Base-by-base conservation (phyloP, 345 rosid species). In the Corymbia maculata region DNA sequence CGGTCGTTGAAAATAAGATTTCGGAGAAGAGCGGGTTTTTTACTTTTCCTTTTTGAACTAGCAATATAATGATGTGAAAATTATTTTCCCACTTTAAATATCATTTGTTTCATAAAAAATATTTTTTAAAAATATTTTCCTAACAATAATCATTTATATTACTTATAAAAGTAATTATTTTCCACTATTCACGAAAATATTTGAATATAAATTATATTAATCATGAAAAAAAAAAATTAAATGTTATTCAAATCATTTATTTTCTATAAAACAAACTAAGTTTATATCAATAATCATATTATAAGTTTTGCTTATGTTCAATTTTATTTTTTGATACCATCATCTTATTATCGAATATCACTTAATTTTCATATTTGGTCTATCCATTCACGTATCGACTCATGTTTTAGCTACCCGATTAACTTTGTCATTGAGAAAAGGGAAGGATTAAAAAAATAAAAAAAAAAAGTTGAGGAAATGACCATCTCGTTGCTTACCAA, bases 221-320 rank as follows among this genome's bases (percentile, higher is more conserved):
- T 61, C 0, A 28, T 3, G 13, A 10, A 59, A 36, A 36, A 36
- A 36, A 36, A 36, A 36, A 36, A 36, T 36, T 36, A 36, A 26
- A 4, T 26, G 19, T 21, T 53, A 10, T 59, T 5, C 10, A 26
- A 26, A 59, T 59, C 0, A 26, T 59, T 59, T 0, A 59, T 59
- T 66, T 30, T 66, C 7, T 1, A 0, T 26, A 7, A 14, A 66
- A 14, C 30, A n/a, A n/a, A n/a, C 24, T 0, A 2, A 55, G 0
- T 2, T 61, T 12, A 1, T 61, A 61, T 28, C 68, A 0, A 61
- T 61, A 3, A 5, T 68, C 32, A 32, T 70, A 12, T 70, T 22
- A 12, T n/a, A 14, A n/a, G 9, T 12, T 66, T 7, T 66, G 9
- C 3, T 21, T 66, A 14, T 30, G 42, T 66, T 44, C 44, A 68